Base-by-base conservation (phyloP, 2,329 filamentous ascomycete genomes). In the Curvularia lunata region DNA sequence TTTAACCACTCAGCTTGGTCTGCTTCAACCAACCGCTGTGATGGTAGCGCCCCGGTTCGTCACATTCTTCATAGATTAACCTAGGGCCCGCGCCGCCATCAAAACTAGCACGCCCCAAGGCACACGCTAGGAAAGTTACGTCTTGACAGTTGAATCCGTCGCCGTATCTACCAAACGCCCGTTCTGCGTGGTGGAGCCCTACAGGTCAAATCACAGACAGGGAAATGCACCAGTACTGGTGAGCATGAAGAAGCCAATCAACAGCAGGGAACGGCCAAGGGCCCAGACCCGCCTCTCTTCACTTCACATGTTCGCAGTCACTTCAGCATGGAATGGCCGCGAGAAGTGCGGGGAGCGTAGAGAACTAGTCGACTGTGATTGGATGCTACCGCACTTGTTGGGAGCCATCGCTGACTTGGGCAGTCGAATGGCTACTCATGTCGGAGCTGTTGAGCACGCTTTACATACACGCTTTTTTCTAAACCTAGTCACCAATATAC, bases 301-400 rank as follows among this genome's bases (percentile, higher is more conserved):
- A 28, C 27, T 34, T 27, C 41, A 40, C 42, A 46, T 51, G 49
- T 34, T n/a, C 18, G 49, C 49, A 32, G 28, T 46, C 27, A 46
- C 19, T 32, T 32, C 12, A n/a, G 23, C 41, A 32, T 25, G n/a
- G 10, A 30, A 10, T 21, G n/a, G 27, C 18, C 12, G 43, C 27
- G n/a, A 30, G 8, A 47, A 47, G 43, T 47, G 43, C 43, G 43
- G 43, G 43, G 27, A 46, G 43, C 7, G 28, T 18, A 18, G 27
- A 47, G 43, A 47, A 21, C 18, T 19, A 8, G 32, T 34, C 32
- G 27, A 19, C 4, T 32, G 28, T 47, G 43, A 47, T 47, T 47
- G 43, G 43, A 32, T 16, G 18, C 28, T 21, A 16, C n/a, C 5
- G 9, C n/a, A 19, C 27, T 47, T 47, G 43, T 47, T 47, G 43